Base-by-base conservation (phyloP, 139 green algal genomes). In the Yamagishiella unicocca region DNA sequence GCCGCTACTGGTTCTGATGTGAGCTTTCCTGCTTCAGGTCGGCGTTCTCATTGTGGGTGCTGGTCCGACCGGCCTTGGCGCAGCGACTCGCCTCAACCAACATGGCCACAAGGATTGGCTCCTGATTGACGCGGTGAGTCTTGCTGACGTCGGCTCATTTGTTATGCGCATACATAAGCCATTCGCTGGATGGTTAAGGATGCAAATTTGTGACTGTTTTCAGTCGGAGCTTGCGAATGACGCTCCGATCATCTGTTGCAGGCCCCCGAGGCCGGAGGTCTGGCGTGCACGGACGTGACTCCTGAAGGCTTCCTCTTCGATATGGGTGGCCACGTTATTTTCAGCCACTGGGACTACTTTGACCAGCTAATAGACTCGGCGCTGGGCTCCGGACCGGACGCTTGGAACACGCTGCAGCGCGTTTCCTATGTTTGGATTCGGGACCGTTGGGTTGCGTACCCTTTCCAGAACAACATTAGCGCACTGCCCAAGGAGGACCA, bases 291-390 rank as follows among this genome's bases (percentile, higher is more conserved):
- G 4, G 96, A 96, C 50, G 77, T 95, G 19, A 98, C 96, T 0
- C 92, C 95, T 0, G 93, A 98, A 81, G 96, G 96, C 64, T 98
- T 98, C 75, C 84, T 98, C 25, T 98, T 98, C 87, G 96, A 98
- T 91, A 98, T 98, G 96, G 96, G 96, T 33, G 96, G 96, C 38
- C 96, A 98, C 71, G 96, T 98, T 81, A 98, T 98, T 55, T 98
- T 98, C 89, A 95, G 89, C 40, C 96, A 98, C 92, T 98, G 97
- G 92, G 89, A 96, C 45, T 98, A 98, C 90, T 98, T 98, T 91
- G 96, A 98, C 90, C 92, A 98, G 83, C 71, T 93, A 22, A 31
- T 93, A 8, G 87, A 93, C 45, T 53, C 71, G 10, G 90, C 90
- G 3, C 83, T 93, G 9, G 90, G 90, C 53, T 37, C 62, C 5